Evolutionary conservation across 164 flowering plant species (phyloP), one percentile per base, ranked within the genome.

Genomic region (Tetracentron sinense): DNA sequence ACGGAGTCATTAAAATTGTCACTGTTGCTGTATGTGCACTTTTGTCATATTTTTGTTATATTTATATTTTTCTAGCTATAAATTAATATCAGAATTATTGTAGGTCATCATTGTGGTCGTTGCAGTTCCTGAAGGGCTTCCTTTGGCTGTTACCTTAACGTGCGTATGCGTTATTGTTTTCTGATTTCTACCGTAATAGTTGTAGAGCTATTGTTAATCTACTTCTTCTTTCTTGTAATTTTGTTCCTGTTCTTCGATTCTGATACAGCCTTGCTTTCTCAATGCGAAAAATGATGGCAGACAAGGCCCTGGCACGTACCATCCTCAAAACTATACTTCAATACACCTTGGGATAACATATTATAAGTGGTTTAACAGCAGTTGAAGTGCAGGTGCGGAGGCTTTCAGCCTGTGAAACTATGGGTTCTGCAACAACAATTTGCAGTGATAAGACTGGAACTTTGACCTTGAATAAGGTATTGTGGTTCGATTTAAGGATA

Each of bases 361-460:
- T 33, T 12, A 53, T 47, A 28, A 29, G 57, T 59, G 22, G 26
- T 54, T 68, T 81, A 61, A 78, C 58, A 35, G 16, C 50, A 44
- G 11, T 70, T 42, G 25, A 51, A 48, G 8, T 69, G 68, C 83
- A 94, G 97, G 96, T 94, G 20, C 71, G 97, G 38, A 79, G 99
- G 75, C 91, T 95, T 67, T 88, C 99, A 56, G 97, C 97, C 28
- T 92, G 99, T 84, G 99, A 95, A 66, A 92, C 99, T 12, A 95
- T 95, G 99, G 99, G 99, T 14, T 92, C 97, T 69, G 90, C 98
- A 11, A 90, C 97, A 35, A 95, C 98, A 47, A 95, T 92, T 56
- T 92, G 99, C 72, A 92, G 99, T 79, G 99, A 95, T 65, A 95
- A 95, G 80, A 92, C 99, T 64, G 97, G 99, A 69, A 95, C 99